Conservation (phyloP, 352 stramenopile species). For the Phytopythium chamaehyphon region DNA sequence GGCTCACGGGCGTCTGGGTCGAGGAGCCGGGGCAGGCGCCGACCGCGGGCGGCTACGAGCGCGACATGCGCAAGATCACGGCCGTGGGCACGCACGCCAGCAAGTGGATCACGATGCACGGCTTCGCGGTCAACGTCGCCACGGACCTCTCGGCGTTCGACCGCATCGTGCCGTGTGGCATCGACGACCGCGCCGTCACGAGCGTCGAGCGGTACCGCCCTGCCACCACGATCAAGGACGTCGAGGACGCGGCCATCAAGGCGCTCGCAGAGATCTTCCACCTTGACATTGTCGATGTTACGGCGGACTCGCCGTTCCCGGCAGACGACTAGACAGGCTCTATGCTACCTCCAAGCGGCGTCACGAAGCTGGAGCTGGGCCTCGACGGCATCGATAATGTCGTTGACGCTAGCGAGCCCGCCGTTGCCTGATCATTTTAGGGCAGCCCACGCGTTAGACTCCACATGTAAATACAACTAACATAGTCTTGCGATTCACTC, state of each 20-base stretch:
- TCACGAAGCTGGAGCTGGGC: conserved; percentile 19
- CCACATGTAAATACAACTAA: not conserved
- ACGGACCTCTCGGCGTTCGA: conserved; percentile 93
- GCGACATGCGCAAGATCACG: conserved; percentile 92
- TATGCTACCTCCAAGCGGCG: not conserved
- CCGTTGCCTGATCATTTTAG: conserved; percentile 38
- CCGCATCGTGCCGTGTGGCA: conserved; percentile 96
- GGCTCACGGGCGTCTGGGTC: conserved; percentile 97
- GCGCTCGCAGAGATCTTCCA: conserved; percentile 68
- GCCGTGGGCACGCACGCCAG: conserved; percentile 94
- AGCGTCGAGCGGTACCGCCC: conserved; percentile 62
- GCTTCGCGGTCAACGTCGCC: conserved; percentile 96
- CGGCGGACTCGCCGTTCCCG: conserved; percentile 32
- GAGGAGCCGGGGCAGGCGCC: conserved; percentile 23
- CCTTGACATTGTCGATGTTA: conserved; percentile 49
- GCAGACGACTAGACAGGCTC: not conserved
- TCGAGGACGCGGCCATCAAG: conserved; percentile 64
- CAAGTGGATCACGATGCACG: conserved; percentile 98
- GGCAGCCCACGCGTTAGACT: conserved; percentile 3
- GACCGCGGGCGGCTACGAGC: conserved; percentile 24
- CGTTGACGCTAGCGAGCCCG: conserved; percentile 61
- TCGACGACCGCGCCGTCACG: conserved; percentile 88
- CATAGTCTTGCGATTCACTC: no score
- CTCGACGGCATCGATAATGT: conserved; percentile 36
- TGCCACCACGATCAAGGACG: conserved; percentile 43